Percentiles rank a stretch among this genome's conserved stretches.
Evolutionary conservation across 257 asterid species (phyloP).

Genomic region (Cynanchum wilfordii): DNA sequence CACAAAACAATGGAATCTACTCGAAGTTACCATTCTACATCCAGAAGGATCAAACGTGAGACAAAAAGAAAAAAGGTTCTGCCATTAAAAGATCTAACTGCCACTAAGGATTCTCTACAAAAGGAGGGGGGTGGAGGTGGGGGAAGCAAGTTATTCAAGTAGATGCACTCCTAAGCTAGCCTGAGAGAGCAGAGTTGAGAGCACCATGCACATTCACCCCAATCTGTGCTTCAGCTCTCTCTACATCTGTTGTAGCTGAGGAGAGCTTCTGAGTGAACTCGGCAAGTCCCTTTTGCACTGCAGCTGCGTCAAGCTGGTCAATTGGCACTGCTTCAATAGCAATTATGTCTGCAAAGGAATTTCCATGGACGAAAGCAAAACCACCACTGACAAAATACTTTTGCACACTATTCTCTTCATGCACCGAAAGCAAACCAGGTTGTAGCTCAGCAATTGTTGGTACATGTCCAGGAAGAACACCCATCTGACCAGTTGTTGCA

Average conservation of each 20-base stretch:
- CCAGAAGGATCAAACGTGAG: background rate
- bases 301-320: conserved; percentile 39
- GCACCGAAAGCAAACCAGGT: conserved; percentile 46
- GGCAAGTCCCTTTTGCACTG: conserved; percentile 34
- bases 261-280: conserved; percentile 47
- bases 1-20: too few relatives aligned
- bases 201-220: conserved; percentile 48
- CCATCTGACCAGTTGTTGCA: conserved; percentile 51
- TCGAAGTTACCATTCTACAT: conserved; percentile 1
- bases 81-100: conserved; percentile 1
- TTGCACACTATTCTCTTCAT: conserved; percentile 38
- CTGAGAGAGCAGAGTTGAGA: conserved; percentile 36
- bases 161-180: conserved; percentile 15
- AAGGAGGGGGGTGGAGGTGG: conserved; percentile 2
- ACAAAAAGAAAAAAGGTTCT: background rate
- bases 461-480: conserved; percentile 53
- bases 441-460: conserved; percentile 53
- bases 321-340: conserved; percentile 46
- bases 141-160: background rate
- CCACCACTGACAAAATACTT: conserved; percentile 54
- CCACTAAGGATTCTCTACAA: background rate
- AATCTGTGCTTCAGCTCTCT: conserved; percentile 49
- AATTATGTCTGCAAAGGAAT: conserved; percentile 41
- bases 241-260: conserved; percentile 40
- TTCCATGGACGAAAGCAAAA: conserved; percentile 47